phyloP scores from a whole-genome alignment of 805 yeast genomes.

The Kodamaea lidongshanica region DNA sequence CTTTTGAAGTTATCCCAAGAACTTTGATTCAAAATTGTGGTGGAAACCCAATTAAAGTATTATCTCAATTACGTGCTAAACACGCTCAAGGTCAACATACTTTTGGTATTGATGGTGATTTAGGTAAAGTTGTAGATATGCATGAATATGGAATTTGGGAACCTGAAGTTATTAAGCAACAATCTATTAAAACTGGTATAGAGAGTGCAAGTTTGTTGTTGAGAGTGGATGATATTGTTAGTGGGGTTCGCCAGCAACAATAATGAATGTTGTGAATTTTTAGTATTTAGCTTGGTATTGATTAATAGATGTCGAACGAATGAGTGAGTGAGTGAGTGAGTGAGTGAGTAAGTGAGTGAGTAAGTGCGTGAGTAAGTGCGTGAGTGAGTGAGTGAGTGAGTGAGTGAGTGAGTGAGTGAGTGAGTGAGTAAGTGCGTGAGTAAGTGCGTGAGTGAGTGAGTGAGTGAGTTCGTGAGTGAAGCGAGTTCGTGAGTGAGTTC shows the following conservation, averaged over 20 bases:
- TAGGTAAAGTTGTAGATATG: constrained; percentile 94
- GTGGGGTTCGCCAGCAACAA: constrained; percentile 68
- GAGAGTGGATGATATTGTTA: constrained; percentile 96
- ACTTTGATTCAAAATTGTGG: constrained; percentile 97
- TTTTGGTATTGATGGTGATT: constrained; percentile 91
- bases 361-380: no score
- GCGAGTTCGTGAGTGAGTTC: no score
- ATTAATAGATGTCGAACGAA: no score
- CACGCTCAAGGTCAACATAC: constrained; percentile 87
- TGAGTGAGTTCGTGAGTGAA: no score
- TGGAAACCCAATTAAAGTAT: constrained; percentile 85
- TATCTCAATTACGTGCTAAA: constrained; percentile 89
- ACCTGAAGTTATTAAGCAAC: constrained; percentile 97
- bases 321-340: no score
- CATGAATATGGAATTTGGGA: constrained; percentile 96
- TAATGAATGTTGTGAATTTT: not conserved
- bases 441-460: no score
- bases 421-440: no score
- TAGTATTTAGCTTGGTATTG: no score
- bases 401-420: no score
- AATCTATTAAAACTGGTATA: constrained; percentile 94
- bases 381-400: no score
- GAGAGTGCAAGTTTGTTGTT: constrained; percentile 92
- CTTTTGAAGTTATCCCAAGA: constrained; percentile 97
- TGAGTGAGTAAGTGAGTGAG: no score